Evolutionary conservation across 2,329 filamentous ascomycete genomes (phyloP), one percentile per base, ranked within the genome.

Genomic region (Atkinsonella texensis): DNA sequence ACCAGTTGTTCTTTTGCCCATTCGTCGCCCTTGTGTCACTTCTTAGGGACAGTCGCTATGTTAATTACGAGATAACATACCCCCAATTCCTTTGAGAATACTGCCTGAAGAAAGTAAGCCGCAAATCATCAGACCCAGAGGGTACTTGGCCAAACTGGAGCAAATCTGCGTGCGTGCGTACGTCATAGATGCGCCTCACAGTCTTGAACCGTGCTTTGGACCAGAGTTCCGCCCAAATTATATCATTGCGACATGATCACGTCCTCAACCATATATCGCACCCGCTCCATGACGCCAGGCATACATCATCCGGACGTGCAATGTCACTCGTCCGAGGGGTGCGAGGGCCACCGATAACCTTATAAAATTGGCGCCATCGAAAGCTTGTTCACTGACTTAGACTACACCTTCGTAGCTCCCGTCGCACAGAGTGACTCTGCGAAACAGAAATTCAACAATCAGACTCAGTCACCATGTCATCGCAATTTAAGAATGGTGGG

Each of bases 401-500:
- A 15, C 15, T 15, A 15, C 35, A 35, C 9, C 33, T 35, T 10
- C 2, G 6, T 35, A 15, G 15, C 15, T 38, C 11, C 11, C 35
- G 11, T 7, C 4, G 6, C 10, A 12, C 11, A 38, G 15, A 15
- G 15, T 38, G 15, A 38, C 15, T 38, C 11, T 38, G 35, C 15
- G 11, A 38, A 38, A 38, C 35, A 38, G 10, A 38, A 12, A 12
- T 4, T 15, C 35, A 12, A 15, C 10, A 5, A 15, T 9, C 4
- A 15, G 3, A 13, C 35, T 38, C 35, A 46, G 3, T 10, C 40
- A 35, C 17, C 42, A 50, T 46, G 49, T 35, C 32, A 6, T 32
- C 33, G 6, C 31, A 50, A 20, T 50, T 50, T 12, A 50, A 50
- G 10, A 17, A 50, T 43, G 42, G 49, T 50, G 46, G n/a, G 10